These are phyloP conservation scores for Agapanthus africanus DNA, from an alignment of 106 monocot genomes.

Conservation along the genomic window DNA sequence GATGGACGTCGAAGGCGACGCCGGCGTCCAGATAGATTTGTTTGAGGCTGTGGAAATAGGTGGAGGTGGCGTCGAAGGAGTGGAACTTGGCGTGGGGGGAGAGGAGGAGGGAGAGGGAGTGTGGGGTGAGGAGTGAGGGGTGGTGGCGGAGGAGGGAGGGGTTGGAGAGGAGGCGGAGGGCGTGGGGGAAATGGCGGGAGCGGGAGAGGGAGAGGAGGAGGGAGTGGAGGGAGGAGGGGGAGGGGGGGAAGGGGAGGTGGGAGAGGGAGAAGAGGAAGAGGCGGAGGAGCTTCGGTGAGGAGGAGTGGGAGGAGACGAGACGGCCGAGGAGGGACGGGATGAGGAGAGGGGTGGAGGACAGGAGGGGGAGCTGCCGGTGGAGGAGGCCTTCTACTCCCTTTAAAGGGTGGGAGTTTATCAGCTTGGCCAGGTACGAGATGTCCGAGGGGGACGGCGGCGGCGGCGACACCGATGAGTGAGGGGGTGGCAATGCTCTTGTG, in stretches of 20 bases:
- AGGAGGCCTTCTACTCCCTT: neutral
- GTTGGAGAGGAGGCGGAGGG: neutral
- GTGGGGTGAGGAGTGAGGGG: neutral
- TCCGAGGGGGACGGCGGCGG: too few relatives aligned
- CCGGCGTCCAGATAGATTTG: conserved; percentile 20
- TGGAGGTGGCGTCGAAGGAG: conserved; percentile 47
- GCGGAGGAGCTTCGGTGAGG: neutral
- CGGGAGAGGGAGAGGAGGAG: neutral
- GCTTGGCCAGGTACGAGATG: neutral
- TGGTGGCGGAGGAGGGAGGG: too few relatives aligned
- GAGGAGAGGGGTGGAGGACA: neutral
- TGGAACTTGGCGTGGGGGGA: conserved; percentile 38
- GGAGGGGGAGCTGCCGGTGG: neutral
- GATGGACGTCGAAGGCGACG: conserved; percentile 34
- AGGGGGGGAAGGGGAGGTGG: neutral
- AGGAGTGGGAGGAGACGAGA: too few relatives aligned
- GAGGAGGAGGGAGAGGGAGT: conserved; percentile 21
- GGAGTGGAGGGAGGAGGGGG: neutral
- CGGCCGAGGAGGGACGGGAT: neutral
- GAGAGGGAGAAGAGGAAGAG: neutral
- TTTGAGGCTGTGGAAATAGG: conserved; percentile 40
- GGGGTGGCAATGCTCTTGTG: too few relatives aligned
- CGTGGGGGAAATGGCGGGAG: too few relatives aligned
- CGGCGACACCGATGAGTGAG: too few relatives aligned
- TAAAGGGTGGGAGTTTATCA: neutral